Conservation (phyloP, 306 rosid genomes). For the Quercus rubra region DNA sequence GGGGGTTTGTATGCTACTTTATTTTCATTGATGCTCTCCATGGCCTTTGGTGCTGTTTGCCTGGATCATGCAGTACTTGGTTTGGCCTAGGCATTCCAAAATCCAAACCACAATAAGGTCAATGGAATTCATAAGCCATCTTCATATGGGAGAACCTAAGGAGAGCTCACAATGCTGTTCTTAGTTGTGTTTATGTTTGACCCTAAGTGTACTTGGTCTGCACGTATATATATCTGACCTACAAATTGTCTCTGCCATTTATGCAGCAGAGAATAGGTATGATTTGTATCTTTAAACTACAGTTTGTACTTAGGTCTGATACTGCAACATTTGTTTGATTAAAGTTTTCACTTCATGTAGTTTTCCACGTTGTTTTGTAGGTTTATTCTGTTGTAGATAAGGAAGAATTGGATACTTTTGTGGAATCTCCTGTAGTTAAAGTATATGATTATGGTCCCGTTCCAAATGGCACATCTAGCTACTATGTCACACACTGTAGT, state of each 20-base stretch:
- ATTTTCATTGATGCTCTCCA: background rate
- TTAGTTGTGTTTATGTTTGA: background rate
- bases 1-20: background rate
- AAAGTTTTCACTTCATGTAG: background rate
- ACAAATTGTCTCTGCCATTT: background rate
- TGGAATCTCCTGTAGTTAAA: conserved; percentile 49
- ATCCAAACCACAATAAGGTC: background rate
- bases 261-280: background rate
- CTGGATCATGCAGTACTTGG: background rate
- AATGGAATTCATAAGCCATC: background rate
- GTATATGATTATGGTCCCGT: conserved; percentile 47
- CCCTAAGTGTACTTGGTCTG: background rate
- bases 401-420: conserved; percentile 58
- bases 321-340: background rate
- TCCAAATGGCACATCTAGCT: conserved; percentile 30
- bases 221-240: background rate
- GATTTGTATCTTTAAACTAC: background rate
- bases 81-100: background rate
- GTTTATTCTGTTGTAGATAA: conserved; percentile 60
- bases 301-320: background rate
- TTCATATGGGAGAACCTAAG: background rate
- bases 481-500: conserved; percentile 14
- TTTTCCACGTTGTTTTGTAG: conserved; percentile 37
- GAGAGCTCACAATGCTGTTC: background rate
- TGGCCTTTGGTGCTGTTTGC: background rate